Conservation (phyloP, 2,329 filamentous ascomycete species). For the Gliomastix tumulicola region DNA sequence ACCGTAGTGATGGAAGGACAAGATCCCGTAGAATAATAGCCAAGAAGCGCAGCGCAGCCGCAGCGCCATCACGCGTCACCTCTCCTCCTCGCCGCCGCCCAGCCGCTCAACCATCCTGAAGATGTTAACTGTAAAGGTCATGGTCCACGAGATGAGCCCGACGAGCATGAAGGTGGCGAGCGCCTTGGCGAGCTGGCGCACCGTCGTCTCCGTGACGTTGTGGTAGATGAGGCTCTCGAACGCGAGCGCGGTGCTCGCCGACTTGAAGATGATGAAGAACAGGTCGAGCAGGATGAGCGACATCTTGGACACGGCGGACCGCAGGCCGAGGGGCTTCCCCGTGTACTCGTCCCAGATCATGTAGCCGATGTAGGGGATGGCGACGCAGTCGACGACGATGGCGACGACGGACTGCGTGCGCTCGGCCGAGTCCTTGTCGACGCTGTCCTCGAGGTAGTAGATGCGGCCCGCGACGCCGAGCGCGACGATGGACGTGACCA, state of each 20-base stretch:
- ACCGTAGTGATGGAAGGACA: no score
- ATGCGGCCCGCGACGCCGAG: slow-evolving; percentile 74
- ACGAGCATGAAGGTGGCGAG: slow-evolving; percentile 74
- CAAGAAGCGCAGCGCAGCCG: no score
- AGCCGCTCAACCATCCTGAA: slow-evolving; percentile 61
- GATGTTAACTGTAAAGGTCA: slow-evolving; percentile 83
- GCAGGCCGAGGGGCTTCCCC: slow-evolving; percentile 82
- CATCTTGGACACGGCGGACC: slow-evolving; percentile 78
- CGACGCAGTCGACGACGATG: slow-evolving; percentile 80
- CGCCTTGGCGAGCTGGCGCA: slow-evolving; percentile 55
- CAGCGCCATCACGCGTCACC: no score
- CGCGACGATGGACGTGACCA: slow-evolving; percentile 75
- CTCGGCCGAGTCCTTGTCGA: slow-evolving; percentile 37
- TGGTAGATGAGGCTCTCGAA: slow-evolving; percentile 73
- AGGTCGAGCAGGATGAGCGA: slow-evolving; percentile 86
- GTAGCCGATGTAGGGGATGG: slow-evolving; percentile 84
- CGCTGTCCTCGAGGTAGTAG: slow-evolving; percentile 49
- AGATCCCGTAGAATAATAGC: no score
- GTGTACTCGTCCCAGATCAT: slow-evolving; percentile 97
- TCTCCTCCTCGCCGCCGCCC: slow-evolving; percentile 43
- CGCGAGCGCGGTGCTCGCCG: slow-evolving; percentile 82
- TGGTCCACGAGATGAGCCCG: slow-evolving; percentile 80
- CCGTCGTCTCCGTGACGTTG: slow-evolving; percentile 22
- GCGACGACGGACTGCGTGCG: slow-evolving; percentile 80
- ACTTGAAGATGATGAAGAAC: slow-evolving; percentile 96